Evolutionary conservation across 495 filamentous ascomycete genomes (phyloP), one percentile per base, ranked within the genome.

Genomic region (Choiromyces venosus): DNA sequence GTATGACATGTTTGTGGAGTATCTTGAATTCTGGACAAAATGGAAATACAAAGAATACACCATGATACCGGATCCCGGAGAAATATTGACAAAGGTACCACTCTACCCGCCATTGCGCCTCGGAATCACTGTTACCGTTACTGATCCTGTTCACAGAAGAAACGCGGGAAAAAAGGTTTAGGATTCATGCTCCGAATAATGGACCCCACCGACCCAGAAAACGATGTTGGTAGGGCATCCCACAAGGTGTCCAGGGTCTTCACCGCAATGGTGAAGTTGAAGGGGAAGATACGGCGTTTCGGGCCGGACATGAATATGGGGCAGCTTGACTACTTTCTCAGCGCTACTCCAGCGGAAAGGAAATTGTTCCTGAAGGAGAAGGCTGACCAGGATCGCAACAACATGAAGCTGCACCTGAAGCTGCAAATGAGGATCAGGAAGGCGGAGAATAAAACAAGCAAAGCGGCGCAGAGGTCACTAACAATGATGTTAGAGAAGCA

Each of bases 171-270:
- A 16, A 61, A 61, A 4, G 10, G 0, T 2, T 14, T 29, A 14
- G 3, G 10, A 61, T 61, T 61, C 25, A 61, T 33, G 52, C 52
- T 61, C 52, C 52, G 52, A 33, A 61, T 61, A 0, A 16, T 33
- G 16, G 52, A 77, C 25, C 75, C 75, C 33, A 77, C 61, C 1
- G 75, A 77, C 33, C 56, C 52, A 29, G 70, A 21, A 19, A 77
- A 77, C 56, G 61, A 77, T 9, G 75, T 61, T 29, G 52, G 25
- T 25, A 33, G 8, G 12, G 52, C 9, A 33, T 33, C 25, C 25
- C 4, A 33, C 52, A 61, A 61, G 52, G 33, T 61, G 5, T 2
- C 0, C 52, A 61, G 2, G 25, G 25, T 61, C 12, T 3, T 61
- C 52, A 16, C 4, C 2, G 52, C 25, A 61, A 61, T 61, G 52